Evolutionary conservation across 768 basidiomycete species (phyloP).

Genomic region (Tubosaeta sp.): DNA sequence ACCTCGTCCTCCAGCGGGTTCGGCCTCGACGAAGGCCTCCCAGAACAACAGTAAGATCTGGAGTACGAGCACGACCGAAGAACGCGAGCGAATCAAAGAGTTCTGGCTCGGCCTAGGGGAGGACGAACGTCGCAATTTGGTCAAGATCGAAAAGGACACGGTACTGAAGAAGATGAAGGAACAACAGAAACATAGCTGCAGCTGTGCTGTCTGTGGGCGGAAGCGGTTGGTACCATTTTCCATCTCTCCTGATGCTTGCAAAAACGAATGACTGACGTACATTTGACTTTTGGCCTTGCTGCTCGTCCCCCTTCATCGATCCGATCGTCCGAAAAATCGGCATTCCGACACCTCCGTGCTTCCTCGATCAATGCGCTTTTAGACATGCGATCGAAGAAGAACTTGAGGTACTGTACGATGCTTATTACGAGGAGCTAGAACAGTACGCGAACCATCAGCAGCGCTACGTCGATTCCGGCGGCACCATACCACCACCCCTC

Average conservation of each 20-base stretch:
- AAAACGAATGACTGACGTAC: slow-evolving; percentile 20
- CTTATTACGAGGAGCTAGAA: slow-evolving; percentile 99
- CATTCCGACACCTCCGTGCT: slow-evolving; percentile 9
- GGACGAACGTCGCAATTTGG: slow-evolving; percentile 84
- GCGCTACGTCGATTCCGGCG: slow-evolving; percentile 88
- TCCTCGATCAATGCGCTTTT: slow-evolving; percentile 18
- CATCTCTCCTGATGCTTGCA: slow-evolving; percentile 17
- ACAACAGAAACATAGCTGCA: slow-evolving; percentile 94
- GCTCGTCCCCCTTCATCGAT: slow-evolving; percentile 14
- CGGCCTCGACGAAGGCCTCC: slow-evolving; percentile 23
- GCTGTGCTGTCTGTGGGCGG: slow-evolving; percentile 93
- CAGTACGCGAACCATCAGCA: slow-evolving; percentile 98
- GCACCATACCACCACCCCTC: slow-evolving; percentile 85
- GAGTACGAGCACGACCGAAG: slow-evolving; percentile 88
- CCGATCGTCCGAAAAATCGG: slow-evolving; percentile 14
- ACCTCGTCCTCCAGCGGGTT: slow-evolving; percentile 26
- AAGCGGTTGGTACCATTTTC: slow-evolving; percentile 72
- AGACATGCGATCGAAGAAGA: slow-evolving; percentile 99
- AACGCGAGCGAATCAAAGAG: slow-evolving; percentile 95
- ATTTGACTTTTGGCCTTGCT: slow-evolving; percentile 21
- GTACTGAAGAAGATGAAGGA: slow-evolving; percentile 99
- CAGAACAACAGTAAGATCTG: slow-evolving; percentile 80
- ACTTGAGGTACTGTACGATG: slow-evolving; percentile 99
- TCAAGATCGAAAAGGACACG: slow-evolving; percentile 98
- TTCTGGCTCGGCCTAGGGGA: slow-evolving; percentile 96